Base-by-base conservation (phyloP, 2,329 filamentous ascomycete species). In the Monosporascus sp. region DNA sequence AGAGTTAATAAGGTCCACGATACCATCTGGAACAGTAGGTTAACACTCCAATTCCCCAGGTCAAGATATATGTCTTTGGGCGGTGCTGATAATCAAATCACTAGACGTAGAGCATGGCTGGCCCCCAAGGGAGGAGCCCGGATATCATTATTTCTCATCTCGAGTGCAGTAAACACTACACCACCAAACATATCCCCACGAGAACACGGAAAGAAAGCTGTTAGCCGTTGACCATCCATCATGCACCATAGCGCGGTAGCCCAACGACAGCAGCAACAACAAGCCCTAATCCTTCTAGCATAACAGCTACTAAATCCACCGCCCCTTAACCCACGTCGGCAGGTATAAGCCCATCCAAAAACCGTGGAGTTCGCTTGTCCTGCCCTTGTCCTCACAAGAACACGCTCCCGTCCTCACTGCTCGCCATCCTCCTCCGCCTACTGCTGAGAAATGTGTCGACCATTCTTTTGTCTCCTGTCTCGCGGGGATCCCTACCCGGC, bases 401-500 rank as follows among this genome's bases (percentile, higher is more conserved):
- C 1, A 65, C 70, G 35, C 55, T 63, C n/a, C 61, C 62, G 6
- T 72, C 70, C 3, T 69, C 69, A 48, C 68, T 71, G 14, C 72
- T 72, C 24, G 68, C 63, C 38, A 74, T 72, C 14, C 72, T 70
- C 55, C 65, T 74, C 17, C 74, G 71, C 18, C 79, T 71, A 47
- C 73, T 79, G 55, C 70, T 80, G 28, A 82, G 66, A 60, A 82
- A 82, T 48, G 77, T 54, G 50, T 82, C 78, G 7, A 82, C 78
- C 75, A 82, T 81, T 43, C 70, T 70, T 63, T 75, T 75, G 59
- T 78, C 78, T 2, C 75, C 75, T 55, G 73, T 63, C 0, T 63
- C 64, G 53, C 75, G 72, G 0, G 66, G n/a, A 11, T 49, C 55
- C 3, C 22, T 5, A 8, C 48, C 55, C 20, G 54, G 54, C 4